Evolutionary conservation across 1,139 yeast species (phyloP), one percentile per base, ranked within the genome.

Genomic region (Yamadazyma spencermartinsiae): DNA sequence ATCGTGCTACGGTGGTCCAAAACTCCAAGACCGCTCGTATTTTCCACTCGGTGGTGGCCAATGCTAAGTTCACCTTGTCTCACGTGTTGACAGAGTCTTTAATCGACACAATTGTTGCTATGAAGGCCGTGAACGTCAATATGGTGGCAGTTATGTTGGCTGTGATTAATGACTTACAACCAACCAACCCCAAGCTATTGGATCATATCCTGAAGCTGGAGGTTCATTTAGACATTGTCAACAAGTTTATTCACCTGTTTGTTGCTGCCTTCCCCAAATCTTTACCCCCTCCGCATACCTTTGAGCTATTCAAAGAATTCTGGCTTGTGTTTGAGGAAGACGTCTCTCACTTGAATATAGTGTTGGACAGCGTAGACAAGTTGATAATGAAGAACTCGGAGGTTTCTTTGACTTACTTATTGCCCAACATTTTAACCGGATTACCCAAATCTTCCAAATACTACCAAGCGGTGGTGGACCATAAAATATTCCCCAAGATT

Each of bases 351-450:
- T 52, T 64, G 4, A 56, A 60, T n/a, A 70, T 67, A 1, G 68
- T 70, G 11, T 69, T 85, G 40, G 60, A 56, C 12, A 69, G 75
- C 13, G 55, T 90, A 36, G 92, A 87, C 49, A 89, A 86, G 55
- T 77, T 94, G 1, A 72, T 85, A 36, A 69, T 92, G 52, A 77
- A 97, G 57, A 80, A 96, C 2, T 86, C 97, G 0, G 98, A 89
- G 55, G 63, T 70, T 26, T 76, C 88, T 0, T 75, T 86, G 46
- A 72, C 74, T 6, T 52, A 66, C 24, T 61, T 82, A 12, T 54
- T 79, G 15, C 82, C 84, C 0, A 62, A 69, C 2, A 55, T 86
- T 17, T 65, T 80, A 36, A 40, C 50, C 2, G 11, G n/a, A 3
- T 10, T 28, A 7, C 20, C 29, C 7, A 26, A 14, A 5, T 10